These are phyloP conservation scores for Dothideomycetes sp. DNA, from an alignment of 2,329 filamentous ascomycete genomes.

Conservation along the genomic window DNA sequence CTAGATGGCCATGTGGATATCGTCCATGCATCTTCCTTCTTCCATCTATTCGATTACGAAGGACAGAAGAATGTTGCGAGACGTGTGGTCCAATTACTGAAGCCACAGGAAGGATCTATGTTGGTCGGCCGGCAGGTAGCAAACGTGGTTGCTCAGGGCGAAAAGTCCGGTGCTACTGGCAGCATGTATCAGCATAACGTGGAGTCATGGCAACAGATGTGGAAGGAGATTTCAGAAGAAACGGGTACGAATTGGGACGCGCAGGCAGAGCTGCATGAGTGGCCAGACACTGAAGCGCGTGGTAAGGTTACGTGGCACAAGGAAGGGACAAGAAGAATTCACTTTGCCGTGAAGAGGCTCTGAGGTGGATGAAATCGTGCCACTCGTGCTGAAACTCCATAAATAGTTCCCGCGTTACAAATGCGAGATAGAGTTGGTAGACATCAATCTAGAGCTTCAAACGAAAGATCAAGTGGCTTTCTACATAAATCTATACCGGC, in stretches of 20 bases:
- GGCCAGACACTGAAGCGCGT: not conserved
- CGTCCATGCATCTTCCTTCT: conserved; percentile 33
- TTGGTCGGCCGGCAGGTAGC: conserved; percentile 33
- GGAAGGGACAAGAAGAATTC: conserved; percentile 10
- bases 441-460: no score
- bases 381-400: no score
- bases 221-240: conserved; percentile 31
- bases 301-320: conserved; percentile 6
- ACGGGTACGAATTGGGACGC: conserved; percentile 30
- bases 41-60: conserved; percentile 37
- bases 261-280: conserved; percentile 21
- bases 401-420: no score
- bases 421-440: no score
- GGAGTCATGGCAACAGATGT: conserved; percentile 29
- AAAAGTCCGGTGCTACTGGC: conserved; percentile 6
- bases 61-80: conserved; percentile 31
- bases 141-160: conserved; percentile 19
- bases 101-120: conserved; percentile 26
- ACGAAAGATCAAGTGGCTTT: no score
- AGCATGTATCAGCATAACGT: conserved; percentile 30
- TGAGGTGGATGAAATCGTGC: no score
- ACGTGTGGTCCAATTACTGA: conserved; percentile 26
- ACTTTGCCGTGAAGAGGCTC: conserved; percentile 12
- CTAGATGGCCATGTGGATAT: conserved; percentile 34
- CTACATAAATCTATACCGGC: no score